Evolutionary conservation across 2,329 filamentous ascomycete genomes (phyloP).

Genomic region (Madurella mycetomatis): DNA sequence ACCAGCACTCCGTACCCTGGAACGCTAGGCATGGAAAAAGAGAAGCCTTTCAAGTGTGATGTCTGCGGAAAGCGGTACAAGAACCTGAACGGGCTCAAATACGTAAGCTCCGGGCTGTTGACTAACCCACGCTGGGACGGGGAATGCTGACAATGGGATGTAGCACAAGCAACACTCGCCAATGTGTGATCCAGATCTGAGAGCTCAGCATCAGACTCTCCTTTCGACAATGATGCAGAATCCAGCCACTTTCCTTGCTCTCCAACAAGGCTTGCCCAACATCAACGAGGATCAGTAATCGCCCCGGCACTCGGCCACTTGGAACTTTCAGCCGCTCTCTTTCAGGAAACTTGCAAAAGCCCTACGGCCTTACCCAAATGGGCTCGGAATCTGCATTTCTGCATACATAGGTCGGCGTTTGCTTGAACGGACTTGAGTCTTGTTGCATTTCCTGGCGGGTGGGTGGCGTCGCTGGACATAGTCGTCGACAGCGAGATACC

Average conservation of each 20-base stretch:
- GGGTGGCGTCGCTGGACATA: constrained; percentile 15
- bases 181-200: constrained; percentile 79
- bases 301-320: not conserved
- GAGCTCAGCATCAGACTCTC: constrained; percentile 38
- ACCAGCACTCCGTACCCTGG: constrained; percentile 92
- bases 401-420: constrained; percentile 24
- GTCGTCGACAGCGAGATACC: constrained; percentile 20
- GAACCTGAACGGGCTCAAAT: constrained; percentile 97
- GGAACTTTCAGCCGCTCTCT: not conserved
- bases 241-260: constrained; percentile 23
- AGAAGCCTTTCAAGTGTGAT: constrained; percentile 97
- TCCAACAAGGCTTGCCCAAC: constrained; percentile 32
- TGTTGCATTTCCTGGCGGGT: constrained; percentile 19
- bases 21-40: constrained; percentile 98
- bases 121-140: not conserved
- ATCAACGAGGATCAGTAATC: constrained; percentile 42
- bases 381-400: constrained; percentile 17
- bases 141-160: constrained; percentile 31
- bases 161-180: constrained; percentile 77
- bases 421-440: constrained; percentile 9
- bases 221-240: constrained; percentile 32
- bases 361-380: constrained; percentile 1
- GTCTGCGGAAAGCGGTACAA: constrained; percentile 98
- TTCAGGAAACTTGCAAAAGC: not conserved
- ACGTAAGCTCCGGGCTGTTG: constrained; percentile 47